A percentile compares a stretch with the other conserved stretches of the same genome.
Conservation (phyloP, 2,329 filamentous ascomycete species). For the Xylaria sp. region DNA sequence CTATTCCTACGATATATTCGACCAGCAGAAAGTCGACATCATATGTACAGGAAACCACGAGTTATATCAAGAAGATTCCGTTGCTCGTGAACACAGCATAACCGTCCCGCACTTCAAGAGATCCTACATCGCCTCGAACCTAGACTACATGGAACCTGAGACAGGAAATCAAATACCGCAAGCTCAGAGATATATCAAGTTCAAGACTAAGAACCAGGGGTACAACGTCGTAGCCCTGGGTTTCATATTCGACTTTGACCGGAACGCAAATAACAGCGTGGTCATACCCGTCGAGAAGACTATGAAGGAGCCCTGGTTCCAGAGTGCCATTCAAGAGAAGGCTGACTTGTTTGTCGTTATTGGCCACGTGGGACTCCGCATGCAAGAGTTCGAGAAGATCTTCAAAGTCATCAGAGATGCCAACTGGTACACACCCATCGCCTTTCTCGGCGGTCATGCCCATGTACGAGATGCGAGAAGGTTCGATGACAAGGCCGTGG, state of each 20-base stretch:
- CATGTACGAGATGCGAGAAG: conserved; percentile 87
- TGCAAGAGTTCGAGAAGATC: conserved; percentile 80
- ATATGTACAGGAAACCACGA: conserved; percentile 95
- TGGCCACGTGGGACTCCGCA: conserved; percentile 86
- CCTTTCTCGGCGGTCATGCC: conserved; percentile 90
- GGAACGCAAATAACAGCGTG: conserved; percentile 89
- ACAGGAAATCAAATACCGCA: conserved; percentile 79
- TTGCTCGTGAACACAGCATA: conserved; percentile 78
- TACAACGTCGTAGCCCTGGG: conserved; percentile 89
- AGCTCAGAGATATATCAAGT: conserved; percentile 85
- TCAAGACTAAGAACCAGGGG: conserved; percentile 89
- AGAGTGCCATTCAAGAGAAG: conserved; percentile 83
- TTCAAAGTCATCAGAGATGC: conserved; percentile 80
- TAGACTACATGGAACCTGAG: conserved; percentile 83
- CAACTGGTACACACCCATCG: conserved; percentile 85
- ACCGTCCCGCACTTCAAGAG: conserved; percentile 86
- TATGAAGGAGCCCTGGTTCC: conserved; percentile 88
- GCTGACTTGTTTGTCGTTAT: conserved; percentile 88
- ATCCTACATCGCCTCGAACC: conserved; percentile 88
- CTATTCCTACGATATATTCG: conserved; percentile 89
- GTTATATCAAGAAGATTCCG: conserved; percentile 83
- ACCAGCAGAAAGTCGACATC: conserved; percentile 83
- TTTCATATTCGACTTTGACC: conserved; percentile 93
- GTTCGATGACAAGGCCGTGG: conserved; percentile 82
- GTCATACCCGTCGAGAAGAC: conserved; percentile 84